Percentiles rank a stretch among this genome's conserved stretches.
Evolutionary conservation across 2,329 filamentous ascomycete genomes (phyloP).

Genomic region (Delphinella strobiligena): DNA sequence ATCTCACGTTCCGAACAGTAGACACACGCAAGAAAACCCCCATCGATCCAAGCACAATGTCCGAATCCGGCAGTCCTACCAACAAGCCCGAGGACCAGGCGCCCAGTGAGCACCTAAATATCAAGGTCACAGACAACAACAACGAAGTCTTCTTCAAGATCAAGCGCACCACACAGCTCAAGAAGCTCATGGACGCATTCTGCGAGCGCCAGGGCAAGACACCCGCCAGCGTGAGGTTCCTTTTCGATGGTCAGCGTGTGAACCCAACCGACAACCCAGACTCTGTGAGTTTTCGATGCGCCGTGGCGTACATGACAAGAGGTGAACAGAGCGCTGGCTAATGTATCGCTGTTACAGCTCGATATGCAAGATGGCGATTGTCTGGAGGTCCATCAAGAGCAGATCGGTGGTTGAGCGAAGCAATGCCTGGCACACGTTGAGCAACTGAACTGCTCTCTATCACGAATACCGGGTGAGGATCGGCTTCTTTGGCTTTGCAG

Average conservation of each 20-base stretch:
- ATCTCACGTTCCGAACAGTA: slow-evolving; percentile 4
- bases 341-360: slow-evolving; percentile 44
- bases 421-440: neutral
- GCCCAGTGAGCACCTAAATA: slow-evolving; percentile 78
- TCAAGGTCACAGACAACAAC: slow-evolving; percentile 98
- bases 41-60: slow-evolving; percentile 34
- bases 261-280: slow-evolving; percentile 84
- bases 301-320: neutral
- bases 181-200: slow-evolving; percentile 97
- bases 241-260: slow-evolving; percentile 92
- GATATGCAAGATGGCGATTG: slow-evolving; percentile 96
- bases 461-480: neutral
- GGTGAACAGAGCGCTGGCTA: too few relatives aligned
- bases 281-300: slow-evolving; percentile 49
- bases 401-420: slow-evolving; percentile 60
- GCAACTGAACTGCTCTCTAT: too few relatives aligned
- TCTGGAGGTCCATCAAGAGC: slow-evolving; percentile 94
- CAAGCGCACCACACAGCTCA: slow-evolving; percentile 87
- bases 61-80: slow-evolving; percentile 28
- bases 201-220: slow-evolving; percentile 93
- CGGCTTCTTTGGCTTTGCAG: neutral
- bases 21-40: slow-evolving; percentile 3
- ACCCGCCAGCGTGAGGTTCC: slow-evolving; percentile 71
- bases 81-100: slow-evolving; percentile 32
- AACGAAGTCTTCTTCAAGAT: slow-evolving; percentile 99